Evolutionary conservation across 2,329 filamentous ascomycete species (phyloP), one percentile per base, ranked within the genome.

Genomic region (Paecilomyces dactylethromorphus): DNA sequence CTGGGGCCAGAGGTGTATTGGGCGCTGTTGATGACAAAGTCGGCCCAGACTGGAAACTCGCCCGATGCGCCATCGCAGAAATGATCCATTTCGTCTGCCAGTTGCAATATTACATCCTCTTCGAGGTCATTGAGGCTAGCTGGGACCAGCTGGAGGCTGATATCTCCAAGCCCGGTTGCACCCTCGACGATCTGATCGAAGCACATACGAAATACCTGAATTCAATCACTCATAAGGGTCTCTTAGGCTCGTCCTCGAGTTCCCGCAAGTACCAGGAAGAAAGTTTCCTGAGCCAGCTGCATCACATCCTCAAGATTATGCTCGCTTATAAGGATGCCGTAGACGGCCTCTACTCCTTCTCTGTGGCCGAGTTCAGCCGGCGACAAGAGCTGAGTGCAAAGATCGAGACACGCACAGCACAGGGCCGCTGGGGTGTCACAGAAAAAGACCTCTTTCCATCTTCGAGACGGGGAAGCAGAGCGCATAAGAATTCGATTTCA

Each of bases 21-120:
- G 88, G 89, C 62, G 89, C 85, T 32, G 84, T 89, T 3, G 87
- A 91, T 55, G 86, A 88, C 65, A 84, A 84, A 61, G 85, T 95
- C 24, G 84, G 84, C 29, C 80, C 87, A 60, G 89, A 93, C 56
- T 99, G 94, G 94, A 97, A 96, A 72, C 86, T 84, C 13, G 95
- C 92, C 3, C 84, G 93, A 59, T 94, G 92, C 59, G 87, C 88
- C 18, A 86, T 97, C 39, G 92, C 93, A 12, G 95, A 99, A 75
- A 99, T 99, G 94, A 91, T 97, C 15, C 95, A 99, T 73, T 97
- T 99, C 70, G 88, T 97, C 69, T 91, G 91, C 63, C 94, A 99
- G 75, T 82, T 99, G 13, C 94, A 99, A 74, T 97, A 97, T 78
- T 99, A 99, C 74, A 97, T 99, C 65, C 82, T 99, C 10, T 99